phyloP scores from a whole-genome alignment of 163 green algal genomes.

The Chlamydomonas reinhardtii region DNA sequence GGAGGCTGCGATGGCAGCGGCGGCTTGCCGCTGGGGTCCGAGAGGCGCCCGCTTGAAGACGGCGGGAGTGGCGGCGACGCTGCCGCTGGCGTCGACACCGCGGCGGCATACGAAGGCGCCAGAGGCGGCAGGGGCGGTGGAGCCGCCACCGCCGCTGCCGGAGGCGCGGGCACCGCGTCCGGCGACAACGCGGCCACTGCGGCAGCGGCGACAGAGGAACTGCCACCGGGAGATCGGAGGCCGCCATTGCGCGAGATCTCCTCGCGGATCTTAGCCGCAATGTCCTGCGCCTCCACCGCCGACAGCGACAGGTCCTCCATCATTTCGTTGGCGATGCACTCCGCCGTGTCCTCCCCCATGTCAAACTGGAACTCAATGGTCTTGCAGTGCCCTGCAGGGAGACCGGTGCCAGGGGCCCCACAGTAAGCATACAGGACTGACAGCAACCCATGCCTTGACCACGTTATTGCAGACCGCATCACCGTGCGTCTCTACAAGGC shows the following conservation, averaged over 20 bases:
- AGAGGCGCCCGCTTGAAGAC: not conserved
- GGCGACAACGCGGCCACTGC: not conserved
- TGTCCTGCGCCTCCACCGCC: constrained; percentile 77
- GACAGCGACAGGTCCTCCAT: constrained; percentile 87
- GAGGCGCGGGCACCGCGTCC: not conserved
- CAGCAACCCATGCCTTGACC: too few relatives aligned
- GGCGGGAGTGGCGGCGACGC: not conserved
- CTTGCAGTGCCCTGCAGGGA: constrained; percentile 65
- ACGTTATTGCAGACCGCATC: too few relatives aligned
- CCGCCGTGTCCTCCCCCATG: constrained; percentile 80
- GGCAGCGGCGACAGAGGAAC: not conserved
- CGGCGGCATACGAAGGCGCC: not conserved
- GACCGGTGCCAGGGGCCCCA: not conserved
- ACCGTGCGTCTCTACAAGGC: too few relatives aligned
- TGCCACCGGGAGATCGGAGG: not conserved
- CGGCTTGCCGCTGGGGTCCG: constrained; percentile 17
- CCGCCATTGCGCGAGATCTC: constrained; percentile 52
- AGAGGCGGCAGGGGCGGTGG: not conserved
- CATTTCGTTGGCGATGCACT: constrained; percentile 88
- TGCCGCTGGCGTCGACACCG: not conserved
- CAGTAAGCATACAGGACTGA: not conserved
- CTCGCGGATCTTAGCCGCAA: constrained; percentile 74
- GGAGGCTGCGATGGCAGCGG: constrained; percentile 14
- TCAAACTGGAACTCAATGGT: constrained; percentile 94
- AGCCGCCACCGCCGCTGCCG: not conserved